Evolutionary conservation across 495 filamentous ascomycete genomes (phyloP).

Genomic region (Schizothecium vesticola): DNA sequence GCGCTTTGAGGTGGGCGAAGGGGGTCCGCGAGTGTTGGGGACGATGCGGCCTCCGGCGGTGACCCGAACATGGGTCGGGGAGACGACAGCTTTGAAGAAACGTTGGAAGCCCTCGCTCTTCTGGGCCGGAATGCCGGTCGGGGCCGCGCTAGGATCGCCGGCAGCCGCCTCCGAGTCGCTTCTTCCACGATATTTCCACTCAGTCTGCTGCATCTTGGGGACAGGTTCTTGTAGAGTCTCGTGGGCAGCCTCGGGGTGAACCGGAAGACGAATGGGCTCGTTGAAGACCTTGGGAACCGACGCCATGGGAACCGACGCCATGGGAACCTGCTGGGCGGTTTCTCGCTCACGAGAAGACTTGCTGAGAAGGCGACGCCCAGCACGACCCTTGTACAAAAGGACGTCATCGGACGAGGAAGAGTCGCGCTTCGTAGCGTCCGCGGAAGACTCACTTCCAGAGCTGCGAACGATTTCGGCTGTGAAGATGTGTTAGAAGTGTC

Average conservation of each 20-base stretch:
- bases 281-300: background rate
- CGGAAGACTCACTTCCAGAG: conserved; percentile 17
- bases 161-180: conserved; percentile 30
- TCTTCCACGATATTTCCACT: conserved; percentile 42
- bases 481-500: background rate
- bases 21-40: conserved; percentile 47
- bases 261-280: background rate
- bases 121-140: conserved; percentile 41
- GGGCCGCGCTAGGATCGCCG: conserved; percentile 42
- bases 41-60: conserved; percentile 54
- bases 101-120: conserved; percentile 49
- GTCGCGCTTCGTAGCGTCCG: conserved; percentile 14
- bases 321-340: conserved; percentile 2
- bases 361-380: background rate
- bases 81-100: conserved; percentile 52
- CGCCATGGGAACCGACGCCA: conserved; percentile 6
- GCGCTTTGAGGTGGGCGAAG: conserved; percentile 41
- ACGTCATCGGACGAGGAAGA: conserved; percentile 26
- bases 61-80: conserved; percentile 50
- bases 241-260: background rate
- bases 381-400: conserved; percentile 25
- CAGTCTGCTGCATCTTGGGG: background rate
- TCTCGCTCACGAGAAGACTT: background rate
- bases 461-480: conserved; percentile 25
- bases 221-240: background rate